A percentile compares a stretch with the other conserved stretches of the same genome.
These are phyloP conservation scores for Seminavis robusta DNA, from an alignment of 108 stramenopile species.

Conservation along the genomic window DNA sequence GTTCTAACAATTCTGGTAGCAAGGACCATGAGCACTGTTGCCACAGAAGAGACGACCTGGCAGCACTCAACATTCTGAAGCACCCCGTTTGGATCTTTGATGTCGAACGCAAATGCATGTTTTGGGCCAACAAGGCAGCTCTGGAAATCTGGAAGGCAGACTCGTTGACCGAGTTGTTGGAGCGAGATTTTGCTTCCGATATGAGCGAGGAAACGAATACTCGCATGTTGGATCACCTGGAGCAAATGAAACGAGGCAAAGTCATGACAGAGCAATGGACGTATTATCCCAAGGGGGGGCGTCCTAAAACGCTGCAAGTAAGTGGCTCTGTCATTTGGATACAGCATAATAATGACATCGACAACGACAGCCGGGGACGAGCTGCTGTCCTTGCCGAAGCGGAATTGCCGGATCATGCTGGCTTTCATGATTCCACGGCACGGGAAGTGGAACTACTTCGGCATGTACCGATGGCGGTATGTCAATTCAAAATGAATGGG, in stretches of 20 bases:
- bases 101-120: slow-evolving; percentile 22
- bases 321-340: slow-evolving; percentile 16
- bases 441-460: slow-evolving; percentile 45
- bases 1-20: no score
- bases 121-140: slow-evolving; percentile 24
- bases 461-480: slow-evolving; percentile 45
- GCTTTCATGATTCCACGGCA: slow-evolving; percentile 15
- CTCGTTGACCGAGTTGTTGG: slow-evolving; percentile 4
- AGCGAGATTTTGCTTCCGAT: slow-evolving; percentile 15
- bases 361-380: no score
- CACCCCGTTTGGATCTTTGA: slow-evolving; percentile 30
- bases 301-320: slow-evolving; percentile 20
- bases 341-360: no score
- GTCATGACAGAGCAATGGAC: slow-evolving; percentile 36
- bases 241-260: slow-evolving; percentile 20
- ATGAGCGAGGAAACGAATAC: slow-evolving; percentile 9
- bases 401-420: no score
- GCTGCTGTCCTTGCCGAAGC: slow-evolving; percentile 7
- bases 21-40: no score
- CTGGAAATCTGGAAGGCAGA: slow-evolving; percentile 18
- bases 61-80: slow-evolving; percentile 13
- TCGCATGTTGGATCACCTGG: slow-evolving; percentile 15
- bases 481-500: slow-evolving; percentile 42
- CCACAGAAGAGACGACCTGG: no score
- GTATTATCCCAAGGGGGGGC: slow-evolving; percentile 37